phyloP scores from a whole-genome alignment of 2,329 filamentous ascomycete genomes.

The Fusarium oxysporum region DNA sequence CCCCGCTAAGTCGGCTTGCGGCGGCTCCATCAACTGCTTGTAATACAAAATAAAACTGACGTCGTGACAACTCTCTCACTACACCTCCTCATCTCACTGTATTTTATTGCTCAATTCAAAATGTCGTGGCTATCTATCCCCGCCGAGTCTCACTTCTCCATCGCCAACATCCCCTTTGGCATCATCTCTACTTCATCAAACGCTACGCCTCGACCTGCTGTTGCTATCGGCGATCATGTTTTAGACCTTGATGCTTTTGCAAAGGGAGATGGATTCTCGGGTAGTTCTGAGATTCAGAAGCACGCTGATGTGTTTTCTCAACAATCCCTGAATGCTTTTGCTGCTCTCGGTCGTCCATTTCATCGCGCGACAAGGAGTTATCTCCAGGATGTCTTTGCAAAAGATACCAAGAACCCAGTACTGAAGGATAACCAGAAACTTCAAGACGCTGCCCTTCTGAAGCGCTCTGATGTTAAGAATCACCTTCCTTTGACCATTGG shows the following conservation, averaged over 20 bases:
- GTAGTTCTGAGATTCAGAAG: conserved; percentile 41
- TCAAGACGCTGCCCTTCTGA: conserved; percentile 45
- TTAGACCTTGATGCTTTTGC: conserved; percentile 76
- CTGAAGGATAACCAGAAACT: conserved; percentile 53
- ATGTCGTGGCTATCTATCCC: conserved; percentile 51
- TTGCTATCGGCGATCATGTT: conserved; percentile 79
- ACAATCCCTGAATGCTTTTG: conserved; percentile 50
- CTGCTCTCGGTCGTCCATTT: conserved; percentile 72
- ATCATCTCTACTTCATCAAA: conserved; percentile 75
- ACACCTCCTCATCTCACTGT: neutral
- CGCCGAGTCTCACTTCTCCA: conserved; percentile 54
- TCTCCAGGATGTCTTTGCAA: conserved; percentile 69
- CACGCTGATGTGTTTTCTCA: conserved; percentile 44
- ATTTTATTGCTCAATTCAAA: neutral
- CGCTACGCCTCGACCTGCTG: conserved; percentile 69
- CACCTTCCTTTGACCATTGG: conserved; percentile 82
- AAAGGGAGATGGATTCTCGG: conserved; percentile 53
- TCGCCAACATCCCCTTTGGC: conserved; percentile 86
- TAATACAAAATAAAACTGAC: conserved; percentile 19
- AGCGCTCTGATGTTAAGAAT: conserved; percentile 63
- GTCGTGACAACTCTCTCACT: neutral
- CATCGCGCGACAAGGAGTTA: conserved; percentile 77
- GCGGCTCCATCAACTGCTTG: conserved; percentile 24
- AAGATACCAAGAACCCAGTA: conserved; percentile 60
- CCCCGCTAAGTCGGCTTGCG: conserved; percentile 30